phyloP scores from a whole-genome alignment of 345 rosid species.

The Physaria fendleri region DNA sequence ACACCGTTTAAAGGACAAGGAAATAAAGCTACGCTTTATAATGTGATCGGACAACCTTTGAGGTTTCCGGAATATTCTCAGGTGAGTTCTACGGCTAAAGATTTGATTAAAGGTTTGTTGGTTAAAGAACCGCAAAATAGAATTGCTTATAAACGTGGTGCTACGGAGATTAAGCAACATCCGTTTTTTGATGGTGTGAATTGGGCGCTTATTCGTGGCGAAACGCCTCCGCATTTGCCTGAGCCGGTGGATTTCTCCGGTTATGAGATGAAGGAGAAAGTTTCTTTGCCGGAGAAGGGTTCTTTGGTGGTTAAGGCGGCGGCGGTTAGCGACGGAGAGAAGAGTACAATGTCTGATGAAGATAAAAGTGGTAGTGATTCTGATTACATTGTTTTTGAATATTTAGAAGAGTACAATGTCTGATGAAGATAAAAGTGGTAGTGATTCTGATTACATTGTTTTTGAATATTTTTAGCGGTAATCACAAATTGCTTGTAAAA shows the following conservation, averaged over 20 bases:
- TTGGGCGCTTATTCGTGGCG: slow-evolving; percentile 45
- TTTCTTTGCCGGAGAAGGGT: slow-evolving; percentile 9
- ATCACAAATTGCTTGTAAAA: no score
- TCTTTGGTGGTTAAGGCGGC: not conserved
- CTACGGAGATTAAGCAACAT: slow-evolving; percentile 66
- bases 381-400: slow-evolving; percentile 30
- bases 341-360: slow-evolving; percentile 1
- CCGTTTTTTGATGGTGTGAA: slow-evolving; percentile 56
- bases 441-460: slow-evolving; percentile 29
- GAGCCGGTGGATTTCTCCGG: slow-evolving; percentile 27
- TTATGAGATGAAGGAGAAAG: slow-evolving; percentile 10
- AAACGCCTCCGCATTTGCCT: slow-evolving; percentile 27
- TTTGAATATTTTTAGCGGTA: slow-evolving; percentile 22
- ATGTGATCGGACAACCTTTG: slow-evolving; percentile 49
- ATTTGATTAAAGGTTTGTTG: slow-evolving; percentile 47
- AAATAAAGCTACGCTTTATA: slow-evolving; percentile 44
- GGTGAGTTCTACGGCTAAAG: slow-evolving; percentile 43
- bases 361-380: slow-evolving; percentile 13
- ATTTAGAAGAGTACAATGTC: no score
- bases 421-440: not conserved
- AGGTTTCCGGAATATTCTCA: slow-evolving; percentile 47
- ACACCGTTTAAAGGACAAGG: slow-evolving; percentile 63
- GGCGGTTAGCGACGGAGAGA: not conserved
- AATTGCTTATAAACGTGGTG: slow-evolving; percentile 50
- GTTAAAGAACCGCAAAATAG: slow-evolving; percentile 55